Evolutionary conservation across 805 yeast genomes (phyloP), one percentile per base, ranked within the genome.

Genomic region (Blastobotrys terrestris): DNA sequence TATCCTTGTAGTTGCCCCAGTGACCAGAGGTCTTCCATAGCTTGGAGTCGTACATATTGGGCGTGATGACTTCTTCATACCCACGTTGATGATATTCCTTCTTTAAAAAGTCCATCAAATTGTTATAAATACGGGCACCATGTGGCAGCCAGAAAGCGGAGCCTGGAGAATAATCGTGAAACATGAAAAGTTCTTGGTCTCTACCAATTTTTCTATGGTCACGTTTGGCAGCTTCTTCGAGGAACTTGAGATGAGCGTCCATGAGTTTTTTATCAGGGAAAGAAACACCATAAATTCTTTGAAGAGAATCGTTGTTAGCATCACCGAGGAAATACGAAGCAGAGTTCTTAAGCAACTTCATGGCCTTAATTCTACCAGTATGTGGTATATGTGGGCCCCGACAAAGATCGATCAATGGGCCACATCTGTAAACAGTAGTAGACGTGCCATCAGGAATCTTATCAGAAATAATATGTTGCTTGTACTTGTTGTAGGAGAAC

Each of bases 11-110:
- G 75, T 94, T 94, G 45, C 79, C 95, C 99, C 98, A 94, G 73
- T 94, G 99, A 60, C 99, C 99, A 11, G 98, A 91, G 52, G 94
- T 87, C 76, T 92, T 96, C 99, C 99, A 94, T 65, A 94, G 79
- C 73, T 92, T 92, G 56, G 97, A 75, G 76, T 91, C 92, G 81
- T 81, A 94, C 98, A 94, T 94, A 77, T 94, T 94, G 66, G 99
- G 99, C 57, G 99, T 91, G 69, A 94, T 92, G 60, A 94, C 99
- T 76, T 94, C 99, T 59, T 94, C 97, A 71, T 87, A 94, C 41
- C 97, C 98, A 72, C 99, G 85, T 73, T 80, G 83, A 67, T 85
- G 83, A 74, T 94, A 94, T 75, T 94, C 96, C 51, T 71, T 67
- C 74, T 92, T 82, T 73, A 94, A 68, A 71, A 89, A 72, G 31